These are phyloP conservation scores for Kockiozyma suomiensis DNA, from an alignment of 805 yeast genomes.

Conservation along the genomic window DNA sequence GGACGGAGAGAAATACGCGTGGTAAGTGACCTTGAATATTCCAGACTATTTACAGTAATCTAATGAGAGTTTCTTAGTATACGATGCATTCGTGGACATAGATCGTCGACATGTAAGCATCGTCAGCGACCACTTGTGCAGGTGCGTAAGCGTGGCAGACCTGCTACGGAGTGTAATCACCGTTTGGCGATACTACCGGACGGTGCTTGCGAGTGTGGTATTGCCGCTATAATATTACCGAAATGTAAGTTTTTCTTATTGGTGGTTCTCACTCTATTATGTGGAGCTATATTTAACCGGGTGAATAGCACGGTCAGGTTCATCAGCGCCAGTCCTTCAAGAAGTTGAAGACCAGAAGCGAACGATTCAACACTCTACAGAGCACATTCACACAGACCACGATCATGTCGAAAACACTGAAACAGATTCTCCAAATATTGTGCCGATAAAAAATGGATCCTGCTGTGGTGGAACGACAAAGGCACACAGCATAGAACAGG, in stretches of 20 bases:
- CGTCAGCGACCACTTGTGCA: constrained; percentile 76
- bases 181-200: constrained; percentile 65
- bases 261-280: neutral
- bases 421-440: neutral
- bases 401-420: neutral
- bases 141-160: constrained; percentile 89
- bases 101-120: constrained; percentile 86
- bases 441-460: neutral
- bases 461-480: constrained; percentile 3
- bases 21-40: constrained; percentile 46
- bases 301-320: neutral
- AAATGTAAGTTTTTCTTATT: neutral
- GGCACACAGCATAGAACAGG: neutral
- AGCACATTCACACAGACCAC: neutral
- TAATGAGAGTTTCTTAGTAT: constrained; percentile 8
- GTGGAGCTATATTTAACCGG: neutral
- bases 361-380: constrained; percentile 8
- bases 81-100: constrained; percentile 91
- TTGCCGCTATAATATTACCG: constrained; percentile 45
- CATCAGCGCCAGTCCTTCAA: constrained; percentile 1
- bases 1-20: constrained; percentile 78
- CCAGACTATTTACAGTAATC: neutral
- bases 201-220: constrained; percentile 58
- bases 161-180: constrained; percentile 60
- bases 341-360: constrained; percentile 7